Evolutionary conservation across 805 yeast species (phyloP), one percentile per base, ranked within the genome.

Genomic region (Saccharomycopsis olivae): DNA sequence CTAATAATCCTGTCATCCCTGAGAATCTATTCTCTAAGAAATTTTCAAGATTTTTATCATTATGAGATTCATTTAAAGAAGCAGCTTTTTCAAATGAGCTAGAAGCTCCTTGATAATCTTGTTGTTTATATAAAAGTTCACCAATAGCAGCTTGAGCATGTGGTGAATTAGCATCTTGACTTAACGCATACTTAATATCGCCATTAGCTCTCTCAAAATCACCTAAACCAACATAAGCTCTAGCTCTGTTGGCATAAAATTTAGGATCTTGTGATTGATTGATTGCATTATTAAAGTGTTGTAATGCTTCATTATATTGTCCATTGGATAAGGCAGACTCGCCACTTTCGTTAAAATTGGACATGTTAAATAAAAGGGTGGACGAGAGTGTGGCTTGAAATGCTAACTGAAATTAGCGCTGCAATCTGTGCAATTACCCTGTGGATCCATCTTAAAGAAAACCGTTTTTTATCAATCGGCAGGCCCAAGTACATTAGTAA

Each of bases 41-140:
- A 13, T 17, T 27, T 14, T 37, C 34, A 10, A 41, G 18, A 15
- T 17, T 10, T 14, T 34, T n/a, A 20, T 40, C 40, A 11, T 25
- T 19, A 3, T 33, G 34, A n/a, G 23, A 5, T n/a, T 43, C 43
- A 29, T 40, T 37, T 13, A 44, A 31, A n/a, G n/a, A 14, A 8
- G 48, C 42, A 20, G 48, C 45, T 15, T 40, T 36, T 21, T 44
- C 42, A 28, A 44, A 44, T 21, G 34, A 19, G 6, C 27, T 19
- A 19, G 48, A 27, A 14, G 48, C 48, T 3, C 17, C 41, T 29
- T 40, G 29, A 25, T 37, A 44, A n/a, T 41, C 15, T 11, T 36
- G 21, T 20, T 44, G 29, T 14, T 32, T 23, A 10, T 20, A 27
- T n/a, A 41, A 24, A 16, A 40, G 23, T 21, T 44, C 48, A 3